Evolutionary conservation across 352 stramenopile genomes (phyloP).

Genomic region (Phytophthora syringae): DNA sequence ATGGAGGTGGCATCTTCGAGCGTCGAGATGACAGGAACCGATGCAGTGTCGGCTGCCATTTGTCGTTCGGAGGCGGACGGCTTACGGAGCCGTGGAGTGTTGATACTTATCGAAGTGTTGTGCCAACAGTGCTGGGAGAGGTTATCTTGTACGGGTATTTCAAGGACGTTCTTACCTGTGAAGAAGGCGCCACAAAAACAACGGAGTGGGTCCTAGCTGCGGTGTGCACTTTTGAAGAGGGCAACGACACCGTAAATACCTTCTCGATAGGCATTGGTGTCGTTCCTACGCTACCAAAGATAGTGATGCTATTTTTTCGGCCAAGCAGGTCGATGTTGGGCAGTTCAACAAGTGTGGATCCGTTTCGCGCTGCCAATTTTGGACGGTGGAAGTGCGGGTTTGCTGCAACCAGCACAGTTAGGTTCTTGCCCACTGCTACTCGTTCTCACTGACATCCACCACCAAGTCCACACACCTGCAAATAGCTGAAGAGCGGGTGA

Average conservation of each 20-base stretch:
- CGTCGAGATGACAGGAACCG: conserved; percentile 35
- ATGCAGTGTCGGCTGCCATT: not conserved
- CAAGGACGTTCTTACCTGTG: no score
- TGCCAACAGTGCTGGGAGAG: not conserved
- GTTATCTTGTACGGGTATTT: not conserved
- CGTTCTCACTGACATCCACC: not conserved
- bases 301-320: conserved; percentile 7
- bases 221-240: no score
- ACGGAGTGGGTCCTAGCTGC: no score
- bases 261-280: no score
- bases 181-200: no score
- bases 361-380: conserved; percentile 32
- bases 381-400: not conserved
- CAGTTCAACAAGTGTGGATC: no score
- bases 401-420: conserved; percentile 8
- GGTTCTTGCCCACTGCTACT: conserved; percentile 5
- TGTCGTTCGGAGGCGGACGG: not conserved
- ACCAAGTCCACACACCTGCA: conserved; percentile 1
- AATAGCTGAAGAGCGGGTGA: not conserved
- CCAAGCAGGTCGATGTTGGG: no score
- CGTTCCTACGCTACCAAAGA: conserved; percentile 9
- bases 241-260: no score
- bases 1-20: conserved; percentile 51
- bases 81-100: not conserved
- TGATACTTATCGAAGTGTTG: not conserved